Evolutionary conservation across 768 basidiomycete genomes (phyloP).

Genomic region (Suillus fuscotomentosus): DNA sequence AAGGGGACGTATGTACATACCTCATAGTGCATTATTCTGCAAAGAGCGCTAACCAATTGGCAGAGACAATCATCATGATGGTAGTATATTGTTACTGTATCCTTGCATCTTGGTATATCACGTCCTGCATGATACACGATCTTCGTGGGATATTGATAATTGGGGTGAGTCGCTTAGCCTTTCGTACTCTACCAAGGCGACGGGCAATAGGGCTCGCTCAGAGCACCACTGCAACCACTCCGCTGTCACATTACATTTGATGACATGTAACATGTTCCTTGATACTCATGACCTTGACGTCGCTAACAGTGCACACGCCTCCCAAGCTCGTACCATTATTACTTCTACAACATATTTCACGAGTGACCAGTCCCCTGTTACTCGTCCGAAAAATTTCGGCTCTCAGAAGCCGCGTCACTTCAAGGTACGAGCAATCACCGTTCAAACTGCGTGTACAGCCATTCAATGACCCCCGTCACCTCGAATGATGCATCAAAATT

Average conservation of each 20-base stretch:
- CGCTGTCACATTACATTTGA: not conserved
- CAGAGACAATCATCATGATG: not conserved
- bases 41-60: not conserved
- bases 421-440: no score
- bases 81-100: not conserved
- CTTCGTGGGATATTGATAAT: not conserved
- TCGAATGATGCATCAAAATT: no score
- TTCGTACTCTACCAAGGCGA: not conserved
- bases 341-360: not conserved
- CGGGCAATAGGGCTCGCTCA: not conserved
- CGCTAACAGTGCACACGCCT: not conserved
- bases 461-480: no score
- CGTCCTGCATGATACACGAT: not conserved
- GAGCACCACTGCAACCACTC: not conserved
- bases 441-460: no score
- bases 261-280: not conserved
- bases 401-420: no score
- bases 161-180: not conserved
- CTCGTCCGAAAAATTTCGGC: no score
- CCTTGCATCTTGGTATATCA: not conserved
- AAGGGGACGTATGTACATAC: not conserved
- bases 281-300: no score
- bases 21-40: no score
- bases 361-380: no score
- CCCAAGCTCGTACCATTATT: not conserved